Conservation (phyloP, 139 green algal species). For the Chlamydomonas incerta region DNA sequence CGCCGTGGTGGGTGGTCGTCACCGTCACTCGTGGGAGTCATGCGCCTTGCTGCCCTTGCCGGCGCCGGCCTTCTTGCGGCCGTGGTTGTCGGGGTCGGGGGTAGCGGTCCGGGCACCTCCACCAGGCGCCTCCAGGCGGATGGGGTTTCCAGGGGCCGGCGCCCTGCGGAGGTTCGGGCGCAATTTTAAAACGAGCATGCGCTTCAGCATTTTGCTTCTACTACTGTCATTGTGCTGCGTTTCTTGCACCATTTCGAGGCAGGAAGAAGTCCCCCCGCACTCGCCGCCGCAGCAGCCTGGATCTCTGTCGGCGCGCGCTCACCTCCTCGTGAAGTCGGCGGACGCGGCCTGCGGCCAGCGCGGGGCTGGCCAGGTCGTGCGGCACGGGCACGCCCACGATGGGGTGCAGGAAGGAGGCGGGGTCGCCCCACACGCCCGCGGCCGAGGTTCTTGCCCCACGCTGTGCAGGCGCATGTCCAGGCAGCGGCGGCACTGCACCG, state of each 20-base stretch:
- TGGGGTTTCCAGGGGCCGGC: not conserved
- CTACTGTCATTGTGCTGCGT: too few species aligned
- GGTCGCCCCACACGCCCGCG: constrained; percentile 66
- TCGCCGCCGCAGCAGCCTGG: too few species aligned
- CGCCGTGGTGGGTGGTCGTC: too few species aligned
- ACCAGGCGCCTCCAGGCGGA: constrained; percentile 19
- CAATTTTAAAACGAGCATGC: too few species aligned
- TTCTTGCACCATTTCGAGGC: too few species aligned
- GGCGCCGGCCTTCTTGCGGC: not conserved
- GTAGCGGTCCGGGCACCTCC: constrained; percentile 8
- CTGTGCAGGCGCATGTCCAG: constrained; percentile 55
- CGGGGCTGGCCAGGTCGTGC: not conserved
- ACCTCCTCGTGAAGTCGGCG: constrained; percentile 1
- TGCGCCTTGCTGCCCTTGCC: not conserved
- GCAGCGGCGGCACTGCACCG: constrained; percentile 75
- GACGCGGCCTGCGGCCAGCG: constrained; percentile 6
- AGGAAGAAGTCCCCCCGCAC: too few species aligned
- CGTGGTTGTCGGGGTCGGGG: not conserved
- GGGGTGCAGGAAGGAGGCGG: constrained; percentile 59
- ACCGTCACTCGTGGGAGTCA: not conserved
- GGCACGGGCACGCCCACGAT: constrained; percentile 34
- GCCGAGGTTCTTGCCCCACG: constrained; percentile 55
- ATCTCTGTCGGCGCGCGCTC: not conserved
- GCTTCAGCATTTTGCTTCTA: too few species aligned
- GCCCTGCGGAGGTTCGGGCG: constrained; percentile 2